phyloP scores from a whole-genome alignment of 257 asterid genomes.

The Sherardia arvensis region DNA sequence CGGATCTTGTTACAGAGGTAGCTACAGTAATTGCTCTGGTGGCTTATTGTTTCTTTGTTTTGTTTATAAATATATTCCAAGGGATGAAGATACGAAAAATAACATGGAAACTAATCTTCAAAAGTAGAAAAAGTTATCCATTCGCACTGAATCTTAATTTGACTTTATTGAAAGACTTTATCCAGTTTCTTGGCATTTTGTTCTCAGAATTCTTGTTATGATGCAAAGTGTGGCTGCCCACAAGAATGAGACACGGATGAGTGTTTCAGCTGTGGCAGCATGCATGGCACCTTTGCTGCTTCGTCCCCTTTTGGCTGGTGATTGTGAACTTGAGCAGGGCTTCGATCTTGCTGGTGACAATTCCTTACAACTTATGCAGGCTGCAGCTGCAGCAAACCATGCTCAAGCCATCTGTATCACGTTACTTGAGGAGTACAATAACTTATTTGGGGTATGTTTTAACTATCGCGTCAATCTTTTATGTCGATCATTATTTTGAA shows the following conservation, averaged over 20 bases:
- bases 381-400: constrained; percentile 99
- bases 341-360: constrained; percentile 80
- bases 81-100: no score
- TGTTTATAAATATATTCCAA: no score
- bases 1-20: constrained; percentile 92
- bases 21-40: not conserved
- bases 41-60: not conserved
- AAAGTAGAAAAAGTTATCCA: not conserved
- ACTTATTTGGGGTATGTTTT: constrained; percentile 78
- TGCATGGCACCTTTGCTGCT: constrained; percentile 99
- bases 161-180: not conserved
- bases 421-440: constrained; percentile 81
- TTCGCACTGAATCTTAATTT: not conserved
- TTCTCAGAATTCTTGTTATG: constrained; percentile 78
- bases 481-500: no score
- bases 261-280: constrained; percentile 98
- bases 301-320: constrained; percentile 97
- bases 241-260: constrained; percentile 80
- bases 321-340: constrained; percentile 71
- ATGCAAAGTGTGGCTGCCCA: constrained; percentile 78
- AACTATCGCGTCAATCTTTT: not conserved
- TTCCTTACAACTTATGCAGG: constrained; percentile 86
- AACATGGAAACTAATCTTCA: not conserved
- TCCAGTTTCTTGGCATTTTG: constrained; percentile 11
- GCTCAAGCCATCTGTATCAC: constrained; percentile 96